Base-by-base conservation (phyloP, 257 asterid genomes). In the Gardenia jasminoides region DNA sequence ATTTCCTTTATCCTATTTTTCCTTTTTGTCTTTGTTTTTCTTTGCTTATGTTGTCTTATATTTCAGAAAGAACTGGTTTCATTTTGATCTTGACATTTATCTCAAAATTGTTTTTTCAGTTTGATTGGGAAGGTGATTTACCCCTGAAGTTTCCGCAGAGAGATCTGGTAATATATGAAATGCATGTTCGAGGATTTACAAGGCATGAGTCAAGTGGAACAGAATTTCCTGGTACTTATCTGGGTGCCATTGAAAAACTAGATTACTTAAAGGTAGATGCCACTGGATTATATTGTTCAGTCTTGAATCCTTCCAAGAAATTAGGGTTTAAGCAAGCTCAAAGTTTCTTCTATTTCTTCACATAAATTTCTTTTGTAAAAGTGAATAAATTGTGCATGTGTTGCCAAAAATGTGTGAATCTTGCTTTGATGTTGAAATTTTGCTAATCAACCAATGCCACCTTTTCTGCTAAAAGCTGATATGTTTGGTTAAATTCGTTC, bases 111-210 rank as follows among this genome's bases (percentile, higher is more conserved):
- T 59, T 41, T 48, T 84, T 76, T 78, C 86, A 96, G 99, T 96
- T 96, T 89, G 97, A 96, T 76, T 96, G 99, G 99, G 98, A 96
- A 85, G 99, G 98, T 79, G 99, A 96, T 85, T 84, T 90, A 76
- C 97, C 98, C 11, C 85, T 93, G 78, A 90, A 90, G 82, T 74
- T 89, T 72, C 92, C 97, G 16, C 98, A 93, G 78, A 87, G 87
- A 73, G 87, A 92, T 81, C 87, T 92, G 78, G 81, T 96, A 82
- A 85, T 96, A 48, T 96, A 96, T 86, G 97, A 96, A 89, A 91
- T 91, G 96, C 99, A 96, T 82, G 95, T 96, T 78, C 99, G 98
- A 81, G 99, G 99, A 64, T 96, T 86, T 82, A 93, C 99, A 82
- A 90, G 79, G 83, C 97, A 96, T 28, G 97, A 92, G 81, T 96